A percentile compares a stretch with the other conserved stretches of the same genome.
These are phyloP conservation scores for Aphanoascus verrucosus DNA, from an alignment of 2,329 filamentous ascomycete species.

Conservation along the genomic window DNA sequence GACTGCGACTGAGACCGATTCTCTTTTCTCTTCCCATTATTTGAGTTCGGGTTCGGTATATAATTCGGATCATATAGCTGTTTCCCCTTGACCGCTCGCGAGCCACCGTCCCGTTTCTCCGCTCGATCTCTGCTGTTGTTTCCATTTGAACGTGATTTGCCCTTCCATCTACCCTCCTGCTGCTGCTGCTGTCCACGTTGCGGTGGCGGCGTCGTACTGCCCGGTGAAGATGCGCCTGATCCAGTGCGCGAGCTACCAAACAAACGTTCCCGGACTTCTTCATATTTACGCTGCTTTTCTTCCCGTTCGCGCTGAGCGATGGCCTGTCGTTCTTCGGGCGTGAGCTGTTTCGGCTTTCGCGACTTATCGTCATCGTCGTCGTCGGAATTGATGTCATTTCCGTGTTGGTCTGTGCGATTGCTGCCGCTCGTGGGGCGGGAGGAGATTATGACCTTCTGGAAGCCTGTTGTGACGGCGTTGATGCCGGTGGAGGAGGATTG, in stretches of 20 bases:
- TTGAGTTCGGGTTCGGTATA: constrained; percentile 51
- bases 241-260: constrained; percentile 51
- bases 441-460: constrained; percentile 38
- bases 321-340: constrained; percentile 64
- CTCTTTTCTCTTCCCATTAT: constrained; percentile 37
- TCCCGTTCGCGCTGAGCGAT: constrained; percentile 70
- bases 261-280: constrained; percentile 76
- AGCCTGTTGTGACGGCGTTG: constrained; percentile 34
- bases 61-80: constrained; percentile 73
- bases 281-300: constrained; percentile 82
- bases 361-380: constrained; percentile 36
- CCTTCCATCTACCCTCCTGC: constrained; percentile 35
- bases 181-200: constrained; percentile 12
- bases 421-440: background rate
- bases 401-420: constrained; percentile 1
- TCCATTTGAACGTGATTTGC: constrained; percentile 20
- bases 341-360: constrained; percentile 45
- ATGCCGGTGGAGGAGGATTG: constrained; percentile 35
- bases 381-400: constrained; percentile 28
- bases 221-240: constrained; percentile 47
- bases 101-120: constrained; percentile 37
- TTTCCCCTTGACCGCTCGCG: constrained; percentile 29
- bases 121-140: constrained; percentile 33
- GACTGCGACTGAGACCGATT: constrained; percentile 17
- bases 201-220: constrained; percentile 51